Evolutionary conservation across 177 flowering plant species (phyloP).

Genomic region (Vitis hybrid): DNA sequence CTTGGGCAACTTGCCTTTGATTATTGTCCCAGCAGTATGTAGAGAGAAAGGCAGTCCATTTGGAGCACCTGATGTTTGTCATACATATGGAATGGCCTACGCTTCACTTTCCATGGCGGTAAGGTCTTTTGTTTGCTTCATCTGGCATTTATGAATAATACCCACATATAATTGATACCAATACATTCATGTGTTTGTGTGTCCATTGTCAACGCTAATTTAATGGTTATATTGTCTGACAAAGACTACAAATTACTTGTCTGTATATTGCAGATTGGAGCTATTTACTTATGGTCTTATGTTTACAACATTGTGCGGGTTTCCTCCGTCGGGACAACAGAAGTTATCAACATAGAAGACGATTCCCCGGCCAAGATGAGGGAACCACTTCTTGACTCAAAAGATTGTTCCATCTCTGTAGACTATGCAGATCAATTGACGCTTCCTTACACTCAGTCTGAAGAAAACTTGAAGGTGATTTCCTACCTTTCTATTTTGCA

Average conservation of each 20-base stretch:
- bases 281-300: constrained; percentile 64
- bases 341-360: constrained; percentile 16
- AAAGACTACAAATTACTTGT: background rate
- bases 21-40: constrained; percentile 79
- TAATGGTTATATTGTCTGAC: background rate
- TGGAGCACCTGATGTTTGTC: constrained; percentile 56
- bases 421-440: constrained; percentile 14
- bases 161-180: too few species aligned
- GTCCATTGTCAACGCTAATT: too few species aligned
- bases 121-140: constrained; percentile 13
- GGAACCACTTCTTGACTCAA: constrained; percentile 31
- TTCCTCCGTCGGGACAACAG: constrained; percentile 20
- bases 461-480: constrained; percentile 21
- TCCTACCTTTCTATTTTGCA: background rate
- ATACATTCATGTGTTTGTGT: too few species aligned
- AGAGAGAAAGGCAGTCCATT: constrained; percentile 72
- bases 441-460: constrained; percentile 13
- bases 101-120: constrained; percentile 82
- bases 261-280: constrained; percentile 45
- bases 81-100: constrained; percentile 58
- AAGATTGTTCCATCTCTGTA: constrained; percentile 11
- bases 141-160: too few species aligned
- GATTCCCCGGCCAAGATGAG: constrained; percentile 6
- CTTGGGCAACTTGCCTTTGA: constrained; percentile 67
- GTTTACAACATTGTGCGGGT: constrained; percentile 59